phyloP scores from a whole-genome alignment of 371 early-diverging fungal species.

The Rhizopus delemar region DNA sequence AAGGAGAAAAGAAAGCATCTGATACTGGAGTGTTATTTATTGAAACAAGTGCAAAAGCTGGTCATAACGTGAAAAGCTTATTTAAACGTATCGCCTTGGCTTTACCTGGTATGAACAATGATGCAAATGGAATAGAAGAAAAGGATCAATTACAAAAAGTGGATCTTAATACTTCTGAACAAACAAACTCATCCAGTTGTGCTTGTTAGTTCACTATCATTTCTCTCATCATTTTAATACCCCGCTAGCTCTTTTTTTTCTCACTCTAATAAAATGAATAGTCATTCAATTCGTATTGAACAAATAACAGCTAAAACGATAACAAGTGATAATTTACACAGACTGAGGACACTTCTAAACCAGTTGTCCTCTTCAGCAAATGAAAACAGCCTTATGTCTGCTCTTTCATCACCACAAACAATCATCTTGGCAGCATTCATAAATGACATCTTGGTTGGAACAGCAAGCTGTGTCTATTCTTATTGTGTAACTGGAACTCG shows the following conservation, averaged over 20 bases:
- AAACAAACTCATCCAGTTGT: constrained; percentile 29
- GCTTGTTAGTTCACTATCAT: constrained; percentile 23
- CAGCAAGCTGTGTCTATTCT: constrained; percentile 29
- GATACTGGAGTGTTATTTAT: constrained; percentile 93
- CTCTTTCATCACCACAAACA: constrained; percentile 27
- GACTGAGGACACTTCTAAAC: not conserved
- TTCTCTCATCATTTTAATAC: not conserved
- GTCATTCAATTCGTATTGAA: not conserved
- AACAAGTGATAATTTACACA: constrained; percentile 1
- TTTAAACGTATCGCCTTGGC: constrained; percentile 93
- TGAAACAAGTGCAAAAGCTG: constrained; percentile 95
- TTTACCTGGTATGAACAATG: constrained; percentile 82
- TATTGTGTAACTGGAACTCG: constrained; percentile 44
- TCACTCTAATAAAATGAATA: not conserved
- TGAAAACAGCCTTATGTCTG: constrained; percentile 9
- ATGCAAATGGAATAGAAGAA: constrained; percentile 38
- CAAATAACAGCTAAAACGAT: constrained; percentile 9
- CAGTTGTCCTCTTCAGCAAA: constrained; percentile 29
- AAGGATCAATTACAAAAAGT: constrained; percentile 42
- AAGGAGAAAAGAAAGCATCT: constrained; percentile 91
- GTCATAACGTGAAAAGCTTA: constrained; percentile 90
- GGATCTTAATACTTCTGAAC: constrained; percentile 27
- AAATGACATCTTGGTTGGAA: constrained; percentile 28
- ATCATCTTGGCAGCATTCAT: constrained; percentile 25
- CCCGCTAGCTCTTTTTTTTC: not conserved